Evolutionary conservation across 352 stramenopile genomes (phyloP), one percentile per base, ranked within the genome.

Genomic region (Pythium sp.): DNA sequence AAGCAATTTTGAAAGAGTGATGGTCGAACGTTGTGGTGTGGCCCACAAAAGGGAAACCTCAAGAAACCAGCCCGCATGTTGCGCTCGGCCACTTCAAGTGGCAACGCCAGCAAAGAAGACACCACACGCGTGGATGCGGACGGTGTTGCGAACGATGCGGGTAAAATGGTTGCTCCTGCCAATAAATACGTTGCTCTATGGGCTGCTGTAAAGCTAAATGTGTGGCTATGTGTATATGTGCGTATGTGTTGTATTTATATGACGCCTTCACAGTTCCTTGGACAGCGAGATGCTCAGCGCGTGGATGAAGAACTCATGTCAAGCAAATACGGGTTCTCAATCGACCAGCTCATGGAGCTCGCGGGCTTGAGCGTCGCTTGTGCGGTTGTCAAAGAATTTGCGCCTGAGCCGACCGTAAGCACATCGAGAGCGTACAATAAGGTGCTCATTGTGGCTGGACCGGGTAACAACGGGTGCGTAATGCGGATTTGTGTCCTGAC

Each of bases 281-380:
- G 75, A 0, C 88, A 95, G 66, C 74, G 73, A 24, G 83, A 94
- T 53, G 88, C 88, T 46, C 86, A 94, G 70, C 75, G 58, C 30
- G 80, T 98, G 5, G 95, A 98, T 63, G 82, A 93, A 62, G 81
- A 95, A 67, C 89, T 99, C 55, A 98, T 98, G 93, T 83, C 77
- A 28, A 81, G 68, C 28, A 71, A 62, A 24, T 79, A 89, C 58
- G 94, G 94, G 2, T 99, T 98, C 75, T 97, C 86, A 26, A 90
- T 99, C 61, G 92, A 98, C 65, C 97, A 99, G 80, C 83, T 99
- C 22, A 99, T 99, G 98, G 98, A 99, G 79, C 83, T 99, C 22
- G 98, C 98, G 9, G 98, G 98, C 4, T 77, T 99, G 11, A 94
- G 91, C 72, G 96, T 99, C 20, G 95, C 97, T 6, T 90, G 89